A percentile compares a stretch with the other conserved stretches of the same genome.
phyloP scores from a whole-genome alignment of 345 rosid genomes.

The Eutrema yunnanense region DNA sequence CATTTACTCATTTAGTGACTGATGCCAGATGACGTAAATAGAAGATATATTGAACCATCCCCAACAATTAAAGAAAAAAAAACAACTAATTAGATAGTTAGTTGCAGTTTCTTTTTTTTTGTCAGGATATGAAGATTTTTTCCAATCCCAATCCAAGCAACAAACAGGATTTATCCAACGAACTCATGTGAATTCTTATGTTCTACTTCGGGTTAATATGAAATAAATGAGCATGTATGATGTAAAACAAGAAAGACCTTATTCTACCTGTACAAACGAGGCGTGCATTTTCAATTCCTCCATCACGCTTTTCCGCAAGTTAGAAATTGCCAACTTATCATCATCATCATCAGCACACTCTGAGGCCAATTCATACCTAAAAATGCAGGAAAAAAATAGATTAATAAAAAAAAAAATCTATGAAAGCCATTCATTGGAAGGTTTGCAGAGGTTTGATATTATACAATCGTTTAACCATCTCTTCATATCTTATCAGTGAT shows the following conservation, averaged over 20 bases:
- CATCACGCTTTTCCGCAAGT: slow-evolving; percentile 63
- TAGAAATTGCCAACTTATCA: slow-evolving; percentile 58
- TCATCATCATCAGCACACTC: slow-evolving; percentile 98
- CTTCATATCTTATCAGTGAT: not conserved
- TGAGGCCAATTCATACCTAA: slow-evolving; percentile 80
- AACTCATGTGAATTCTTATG: not conserved
- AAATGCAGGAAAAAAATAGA: not conserved
- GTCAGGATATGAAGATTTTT: not conserved
- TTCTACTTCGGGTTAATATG: not conserved
- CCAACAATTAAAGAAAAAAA: not conserved
- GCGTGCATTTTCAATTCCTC: slow-evolving; percentile 77
- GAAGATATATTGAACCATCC: not conserved
- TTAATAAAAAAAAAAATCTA: slow-evolving; percentile 3
- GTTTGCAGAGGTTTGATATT: not conserved
- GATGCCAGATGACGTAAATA: not conserved
- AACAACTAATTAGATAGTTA: not conserved
- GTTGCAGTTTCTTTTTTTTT: not conserved
- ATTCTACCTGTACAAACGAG: slow-evolving; percentile 58
- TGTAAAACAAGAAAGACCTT: not conserved
- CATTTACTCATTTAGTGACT: not conserved
- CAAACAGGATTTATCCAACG: not conserved
- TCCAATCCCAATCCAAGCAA: not conserved
- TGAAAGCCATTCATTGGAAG: not conserved
- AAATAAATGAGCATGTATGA: not conserved
- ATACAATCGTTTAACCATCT: not conserved